A percentile compares a stretch with the other conserved stretches of the same genome.
Conservation (phyloP, 2,329 filamentous ascomycete genomes). For the Exophiala bonariae region DNA sequence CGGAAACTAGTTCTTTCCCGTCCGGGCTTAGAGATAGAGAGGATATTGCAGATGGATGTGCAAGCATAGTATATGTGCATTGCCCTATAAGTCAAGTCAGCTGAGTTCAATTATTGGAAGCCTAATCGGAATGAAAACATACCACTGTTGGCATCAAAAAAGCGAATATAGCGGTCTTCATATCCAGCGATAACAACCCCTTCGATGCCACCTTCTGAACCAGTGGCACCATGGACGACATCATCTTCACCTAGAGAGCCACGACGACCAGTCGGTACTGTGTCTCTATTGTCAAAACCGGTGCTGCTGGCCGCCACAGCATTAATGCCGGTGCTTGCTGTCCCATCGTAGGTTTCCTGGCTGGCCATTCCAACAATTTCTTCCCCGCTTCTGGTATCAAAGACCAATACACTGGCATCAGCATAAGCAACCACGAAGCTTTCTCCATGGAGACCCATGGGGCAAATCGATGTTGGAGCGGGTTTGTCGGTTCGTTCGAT, state of each 20-base stretch:
- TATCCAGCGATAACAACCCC: slow-evolving; percentile 95
- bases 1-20: slow-evolving; percentile 89
- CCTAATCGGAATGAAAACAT: slow-evolving; percentile 33
- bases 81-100: slow-evolving; percentile 63
- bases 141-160: slow-evolving; percentile 99
- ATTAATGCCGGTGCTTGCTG: slow-evolving; percentile 80
- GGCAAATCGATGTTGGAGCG: slow-evolving; percentile 87
- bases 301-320: slow-evolving; percentile 84
- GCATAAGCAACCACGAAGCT: slow-evolving; percentile 91
- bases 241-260: slow-evolving; percentile 72
- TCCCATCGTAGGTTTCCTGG: slow-evolving; percentile 88
- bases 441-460: slow-evolving; percentile 77
- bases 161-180: slow-evolving; percentile 92
- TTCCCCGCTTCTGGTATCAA: slow-evolving; percentile 88
- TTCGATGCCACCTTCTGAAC: slow-evolving; percentile 78
- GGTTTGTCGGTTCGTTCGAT: slow-evolving; percentile 70
- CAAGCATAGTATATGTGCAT: slow-evolving; percentile 99
- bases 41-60: slow-evolving; percentile 90
- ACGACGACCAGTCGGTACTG: slow-evolving; percentile 62
- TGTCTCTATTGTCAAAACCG: slow-evolving; percentile 68
- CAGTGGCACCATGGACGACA: slow-evolving; percentile 76
- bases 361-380: slow-evolving; percentile 92
- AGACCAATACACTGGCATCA: slow-evolving; percentile 86
- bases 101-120: slow-evolving; percentile 14
- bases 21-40: slow-evolving; percentile 89